phyloP scores from a whole-genome alignment of 768 basidiomycete species.

The Agaricus subrufescens region DNA sequence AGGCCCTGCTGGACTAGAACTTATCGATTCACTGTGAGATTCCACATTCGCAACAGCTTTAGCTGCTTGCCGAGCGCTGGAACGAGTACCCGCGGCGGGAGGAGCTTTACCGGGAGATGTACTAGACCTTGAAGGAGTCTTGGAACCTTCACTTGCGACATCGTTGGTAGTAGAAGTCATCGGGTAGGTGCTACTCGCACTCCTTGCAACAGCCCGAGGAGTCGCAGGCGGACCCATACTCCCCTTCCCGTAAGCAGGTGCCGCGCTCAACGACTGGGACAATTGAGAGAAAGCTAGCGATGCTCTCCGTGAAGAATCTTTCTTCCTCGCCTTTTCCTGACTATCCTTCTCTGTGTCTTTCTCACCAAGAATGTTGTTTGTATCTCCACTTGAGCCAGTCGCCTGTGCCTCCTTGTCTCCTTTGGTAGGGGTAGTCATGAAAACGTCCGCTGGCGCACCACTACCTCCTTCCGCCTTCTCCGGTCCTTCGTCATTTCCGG shows the following conservation, averaged over 20 bases:
- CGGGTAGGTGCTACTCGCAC: constrained; percentile 34
- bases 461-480: constrained; percentile 4
- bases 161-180: constrained; percentile 18
- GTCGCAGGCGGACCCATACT: constrained; percentile 46
- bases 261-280: constrained; percentile 58
- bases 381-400: constrained; percentile 10
- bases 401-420: constrained; percentile 10
- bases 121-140: neutral
- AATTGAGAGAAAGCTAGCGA: constrained; percentile 54
- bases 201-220: constrained; percentile 33
- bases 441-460: constrained; percentile 12
- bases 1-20: neutral
- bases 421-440: constrained; percentile 13
- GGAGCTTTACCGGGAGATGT: neutral
- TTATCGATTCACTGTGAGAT: constrained; percentile 12
- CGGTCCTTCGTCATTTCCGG: neutral
- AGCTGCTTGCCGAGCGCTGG: constrained; percentile 29
- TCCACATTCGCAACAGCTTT: constrained; percentile 18
- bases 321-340: constrained; percentile 21
- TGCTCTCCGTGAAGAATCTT: constrained; percentile 45
- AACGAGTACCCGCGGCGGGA: constrained; percentile 14
- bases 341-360: constrained; percentile 26
- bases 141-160: constrained; percentile 12
- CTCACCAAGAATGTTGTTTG: neutral
- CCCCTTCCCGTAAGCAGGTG: constrained; percentile 34